Percentiles rank a stretch among this genome's conserved stretches.
These are phyloP conservation scores for Colletotrichum simmondsii DNA, from an alignment of 2,329 filamentous ascomycete species.

Conservation along the genomic window DNA sequence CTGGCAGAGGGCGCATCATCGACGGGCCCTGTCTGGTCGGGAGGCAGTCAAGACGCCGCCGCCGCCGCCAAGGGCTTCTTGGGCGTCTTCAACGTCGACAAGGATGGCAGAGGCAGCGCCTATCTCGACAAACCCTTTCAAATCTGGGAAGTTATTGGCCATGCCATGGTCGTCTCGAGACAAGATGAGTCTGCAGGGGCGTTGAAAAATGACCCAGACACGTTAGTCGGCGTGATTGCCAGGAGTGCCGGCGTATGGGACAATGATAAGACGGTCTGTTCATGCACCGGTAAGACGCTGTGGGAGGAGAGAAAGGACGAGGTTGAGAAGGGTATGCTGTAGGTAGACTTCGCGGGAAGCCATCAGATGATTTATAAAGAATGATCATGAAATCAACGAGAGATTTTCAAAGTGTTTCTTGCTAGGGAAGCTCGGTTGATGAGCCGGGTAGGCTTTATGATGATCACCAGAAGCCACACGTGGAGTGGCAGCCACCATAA, in stretches of 20 bases:
- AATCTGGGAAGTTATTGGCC: constrained; percentile 96
- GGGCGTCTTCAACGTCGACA: constrained; percentile 79
- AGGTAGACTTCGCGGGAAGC: constrained; percentile 3
- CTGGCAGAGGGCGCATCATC: constrained; percentile 86
- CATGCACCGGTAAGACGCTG: constrained; percentile 96
- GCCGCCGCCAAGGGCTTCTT: constrained; percentile 66
- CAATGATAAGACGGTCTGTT: constrained; percentile 98
- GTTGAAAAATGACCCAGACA: constrained; percentile 81
- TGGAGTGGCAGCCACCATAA: constrained; percentile 24
- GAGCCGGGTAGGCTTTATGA: constrained; percentile 23
- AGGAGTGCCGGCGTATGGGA: constrained; percentile 98
- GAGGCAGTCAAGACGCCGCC: constrained; percentile 52
- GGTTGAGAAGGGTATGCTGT: constrained; percentile 86
- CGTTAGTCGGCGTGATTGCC: constrained; percentile 92
- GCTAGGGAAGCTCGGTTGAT: constrained; percentile 12
- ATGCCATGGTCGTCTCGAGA: constrained; percentile 86
- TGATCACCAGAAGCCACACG: constrained; percentile 29
- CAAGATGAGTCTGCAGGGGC: constrained; percentile 65
- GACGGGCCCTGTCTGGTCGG: constrained; percentile 84
- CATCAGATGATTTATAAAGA: constrained; percentile 13
- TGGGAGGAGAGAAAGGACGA: constrained; percentile 97
- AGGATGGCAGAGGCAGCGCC: constrained; percentile 79
- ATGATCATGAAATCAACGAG: constrained; percentile 13
- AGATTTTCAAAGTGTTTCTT: constrained; percentile 16
- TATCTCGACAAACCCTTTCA: constrained; percentile 87